Base-by-base conservation (phyloP, 1,284 basidiomycete genomes). In the Microbotryum scabiosae region DNA sequence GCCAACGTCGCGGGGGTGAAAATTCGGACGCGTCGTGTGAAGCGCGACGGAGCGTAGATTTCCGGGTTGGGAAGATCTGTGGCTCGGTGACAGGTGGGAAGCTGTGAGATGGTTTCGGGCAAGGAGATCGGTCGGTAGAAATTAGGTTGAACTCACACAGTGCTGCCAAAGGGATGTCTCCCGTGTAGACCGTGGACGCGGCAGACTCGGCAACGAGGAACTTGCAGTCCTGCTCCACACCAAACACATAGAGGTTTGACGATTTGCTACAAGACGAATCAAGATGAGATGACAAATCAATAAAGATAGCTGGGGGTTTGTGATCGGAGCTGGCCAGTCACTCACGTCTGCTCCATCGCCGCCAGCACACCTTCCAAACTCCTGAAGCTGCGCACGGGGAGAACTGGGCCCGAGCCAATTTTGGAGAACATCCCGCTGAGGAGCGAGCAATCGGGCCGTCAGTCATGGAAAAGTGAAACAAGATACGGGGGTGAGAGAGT, bases 161-260 rank as follows among this genome's bases (percentile, higher is more conserved):
- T 5, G 58, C 58, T 7, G 23, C 5, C 5, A 55, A 23, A 10
- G 58, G 47, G 8, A 60, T 44, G 48, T 60, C 53, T 28, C 50
- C 54, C 4, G 9, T 48, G 41, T 55, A 60, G 9, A 55, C 14
- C 2, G 47, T 21, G 6, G 16, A 9, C 4, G 32, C 52, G 26
- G n/a, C 32, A 14, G 51, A 20, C 28, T 60, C 58, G 14, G 23
- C 25, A 12, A 52, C 58, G 28, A 60, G 53, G 43, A 55, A 60
- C 6, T 55, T 47, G n/a, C n/a, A 25, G 41, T 43, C 25, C 2
- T 30, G 25, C 21, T 41, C 48, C n/a, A 44, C 16, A 5, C 41
- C n/a, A 44, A 60, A 60, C 10, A 50, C 16, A 28, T 50, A 60
- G 10, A 54, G 36, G 10, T 28, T 48, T 4, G 25, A 14, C 16